Base-by-base conservation (phyloP, 179 eudicot species). In the Silene noctiflora region DNA sequence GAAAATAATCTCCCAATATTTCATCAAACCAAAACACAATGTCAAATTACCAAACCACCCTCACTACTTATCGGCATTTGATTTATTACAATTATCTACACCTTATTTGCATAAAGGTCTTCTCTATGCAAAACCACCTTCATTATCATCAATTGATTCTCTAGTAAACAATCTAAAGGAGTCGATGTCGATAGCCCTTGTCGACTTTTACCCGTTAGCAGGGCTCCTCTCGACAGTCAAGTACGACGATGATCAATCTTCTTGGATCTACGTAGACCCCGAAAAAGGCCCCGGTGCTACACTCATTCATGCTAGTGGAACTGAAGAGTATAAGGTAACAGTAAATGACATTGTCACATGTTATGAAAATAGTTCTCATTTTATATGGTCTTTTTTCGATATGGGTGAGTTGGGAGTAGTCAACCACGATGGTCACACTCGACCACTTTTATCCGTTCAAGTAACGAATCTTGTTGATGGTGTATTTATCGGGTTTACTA, bases 381-480 rank as follows among this genome's bases (percentile, higher is more conserved):
- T 10, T 33, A 13, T 72, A 27, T 72, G 75, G 29, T 31, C 51
- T 4, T 19, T 72, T 31, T 56, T 72, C 21, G 53, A 59, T 33
- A 6, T 2, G 27, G 75, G 66, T 10, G 75, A 72, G 3, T 1
- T 12, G 4, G 8, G 9, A n/a, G 29, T 72, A 8, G 67, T 72
- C 10, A 72, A 72, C 31, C 67, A 72, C 19, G 66, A 58, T 12
- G 75, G 75, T 33, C 75, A 72, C 7, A 56, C 29, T 72, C 9
- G 53, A 29, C 27, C 75, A 0, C 75, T 72, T 1, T 16, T 72
- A 33, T 58, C 75, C 0, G 51, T 72, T 58, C 75, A 72, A 33
- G 75, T 72, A 11, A 72, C 75, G 31, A 55, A 72, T n/a, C 75
- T 72, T 19, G 51, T 56, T 4, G 75, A 72, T 13, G 75, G 75